phyloP scores from a whole-genome alignment of 2,329 filamentous ascomycete genomes.

The Paraphaeosphaeria minitans region DNA sequence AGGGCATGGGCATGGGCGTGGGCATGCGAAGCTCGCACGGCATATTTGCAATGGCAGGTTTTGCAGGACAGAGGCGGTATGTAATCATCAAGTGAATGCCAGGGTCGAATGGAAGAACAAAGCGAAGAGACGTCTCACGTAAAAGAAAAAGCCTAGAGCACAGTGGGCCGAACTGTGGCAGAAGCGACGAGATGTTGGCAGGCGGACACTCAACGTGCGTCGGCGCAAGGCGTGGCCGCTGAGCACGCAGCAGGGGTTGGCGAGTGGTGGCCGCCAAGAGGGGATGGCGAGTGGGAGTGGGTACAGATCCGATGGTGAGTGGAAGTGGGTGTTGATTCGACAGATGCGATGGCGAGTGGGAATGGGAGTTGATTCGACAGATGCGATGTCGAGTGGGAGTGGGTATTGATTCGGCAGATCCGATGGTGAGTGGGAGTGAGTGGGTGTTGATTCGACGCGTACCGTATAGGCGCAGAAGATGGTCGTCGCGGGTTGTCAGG shows the following conservation, averaged over 20 bases:
- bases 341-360: too few relatives aligned
- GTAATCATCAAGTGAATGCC: constrained; percentile 14
- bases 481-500: constrained; percentile 23
- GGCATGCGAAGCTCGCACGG: constrained; percentile 15
- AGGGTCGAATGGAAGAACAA: constrained; percentile 21
- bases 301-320: too few relatives aligned
- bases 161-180: constrained; percentile 20
- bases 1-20: too few relatives aligned
- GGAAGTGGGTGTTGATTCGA: constrained; percentile 31
- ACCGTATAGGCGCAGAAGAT: constrained; percentile 30
- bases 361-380: constrained; percentile 30
- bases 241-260: constrained; percentile 39
- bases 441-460: constrained; percentile 27
- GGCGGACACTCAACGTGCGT: constrained; percentile 41
- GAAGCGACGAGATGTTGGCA: constrained; percentile 23
- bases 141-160: constrained; percentile 12
- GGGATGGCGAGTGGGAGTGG: constrained; percentile 25
- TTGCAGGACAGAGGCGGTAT: background rate
- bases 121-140: constrained; percentile 3
- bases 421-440: too few relatives aligned
- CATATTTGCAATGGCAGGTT: constrained; percentile 12
- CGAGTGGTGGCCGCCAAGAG: constrained; percentile 26
- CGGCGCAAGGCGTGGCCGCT: constrained; percentile 32
- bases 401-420: constrained; percentile 31
- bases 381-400: too few relatives aligned